A percentile compares a stretch with the other conserved stretches of the same genome.
Conservation (phyloP, 331 rosid genomes). For the Cydonia oblonga region DNA sequence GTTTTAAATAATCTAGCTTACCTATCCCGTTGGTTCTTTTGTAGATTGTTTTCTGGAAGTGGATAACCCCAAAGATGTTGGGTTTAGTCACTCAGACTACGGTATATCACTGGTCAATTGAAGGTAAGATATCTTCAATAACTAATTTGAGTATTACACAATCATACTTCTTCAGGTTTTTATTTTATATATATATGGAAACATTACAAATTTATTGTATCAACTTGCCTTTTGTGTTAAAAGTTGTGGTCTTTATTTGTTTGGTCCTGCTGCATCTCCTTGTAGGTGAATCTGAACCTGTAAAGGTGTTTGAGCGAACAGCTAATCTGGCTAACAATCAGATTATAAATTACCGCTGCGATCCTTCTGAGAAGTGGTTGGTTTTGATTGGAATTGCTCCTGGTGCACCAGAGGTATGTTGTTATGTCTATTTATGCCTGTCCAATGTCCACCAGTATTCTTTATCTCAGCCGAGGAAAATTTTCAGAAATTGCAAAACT, state of each 20-base stretch:
- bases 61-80: conserved; percentile 86
- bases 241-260: background rate
- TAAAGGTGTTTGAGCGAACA: conserved; percentile 87
- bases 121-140: conserved; percentile 37
- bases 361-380: conserved; percentile 97
- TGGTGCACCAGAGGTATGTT: conserved; percentile 86
- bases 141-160: background rate
- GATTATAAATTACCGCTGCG: conserved; percentile 92
- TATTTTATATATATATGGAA: background rate
- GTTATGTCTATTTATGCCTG: conserved; percentile 9
- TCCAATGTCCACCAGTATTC: background rate
- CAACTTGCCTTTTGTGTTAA: background rate
- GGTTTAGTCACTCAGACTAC: conserved; percentile 90
- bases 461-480: background rate
- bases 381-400: conserved; percentile 99
- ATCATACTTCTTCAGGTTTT: conserved; percentile 1
- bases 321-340: conserved; percentile 92
- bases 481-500: background rate
- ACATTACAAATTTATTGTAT: background rate
- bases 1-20: conserved; percentile 6
- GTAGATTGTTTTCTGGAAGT: conserved; percentile 95
- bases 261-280: conserved; percentile 11
- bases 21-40: conserved; percentile 6
- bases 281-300: conserved; percentile 93
- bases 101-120: conserved; percentile 96